phyloP scores from a whole-genome alignment of 164 flowering plant genomes.

The Stephania yunnanensis region DNA sequence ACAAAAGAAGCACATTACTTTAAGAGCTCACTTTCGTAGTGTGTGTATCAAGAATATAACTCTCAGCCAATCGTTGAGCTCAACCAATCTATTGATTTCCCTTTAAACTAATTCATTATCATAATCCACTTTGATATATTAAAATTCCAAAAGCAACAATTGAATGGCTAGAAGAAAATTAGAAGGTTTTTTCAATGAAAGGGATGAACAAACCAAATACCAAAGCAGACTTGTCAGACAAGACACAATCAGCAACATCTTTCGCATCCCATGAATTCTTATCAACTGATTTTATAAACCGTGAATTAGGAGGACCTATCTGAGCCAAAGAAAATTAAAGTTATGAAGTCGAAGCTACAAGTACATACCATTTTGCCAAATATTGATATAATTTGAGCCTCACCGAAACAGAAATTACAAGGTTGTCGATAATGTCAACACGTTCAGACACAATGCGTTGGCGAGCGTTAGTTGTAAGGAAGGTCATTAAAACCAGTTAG shows the following conservation, averaged over 20 bases:
- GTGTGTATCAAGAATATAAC: slow-evolving; percentile 85
- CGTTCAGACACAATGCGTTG: slow-evolving; percentile 97
- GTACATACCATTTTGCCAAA: neutral
- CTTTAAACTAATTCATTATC: neutral
- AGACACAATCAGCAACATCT: slow-evolving; percentile 93
- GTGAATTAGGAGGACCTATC: slow-evolving; percentile 90
- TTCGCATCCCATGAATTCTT: slow-evolving; percentile 77
- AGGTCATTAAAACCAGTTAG: neutral
- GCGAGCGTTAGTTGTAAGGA: slow-evolving; percentile 79
- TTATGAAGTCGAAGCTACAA: slow-evolving; percentile 18
- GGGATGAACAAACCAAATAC: slow-evolving; percentile 14
- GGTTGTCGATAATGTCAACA: slow-evolving; percentile 81
- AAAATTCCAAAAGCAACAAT: neutral
- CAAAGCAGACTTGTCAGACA: slow-evolving; percentile 78
- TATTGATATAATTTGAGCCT: slow-evolving; percentile 14
- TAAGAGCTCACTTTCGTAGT: slow-evolving; percentile 45
- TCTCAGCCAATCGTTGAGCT: slow-evolving; percentile 76
- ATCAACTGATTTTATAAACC: slow-evolving; percentile 62
- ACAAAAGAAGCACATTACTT: neutral
- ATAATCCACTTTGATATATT: neutral
- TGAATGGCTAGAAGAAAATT: neutral
- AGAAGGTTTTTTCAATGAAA: neutral
- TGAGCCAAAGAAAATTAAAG: slow-evolving; percentile 35
- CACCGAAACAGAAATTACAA: slow-evolving; percentile 89
- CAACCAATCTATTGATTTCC: neutral